These are phyloP conservation scores for Tieghemiomyces parasiticus DNA, from an alignment of 192 early-diverging fungal genomes.

Conservation along the genomic window DNA sequence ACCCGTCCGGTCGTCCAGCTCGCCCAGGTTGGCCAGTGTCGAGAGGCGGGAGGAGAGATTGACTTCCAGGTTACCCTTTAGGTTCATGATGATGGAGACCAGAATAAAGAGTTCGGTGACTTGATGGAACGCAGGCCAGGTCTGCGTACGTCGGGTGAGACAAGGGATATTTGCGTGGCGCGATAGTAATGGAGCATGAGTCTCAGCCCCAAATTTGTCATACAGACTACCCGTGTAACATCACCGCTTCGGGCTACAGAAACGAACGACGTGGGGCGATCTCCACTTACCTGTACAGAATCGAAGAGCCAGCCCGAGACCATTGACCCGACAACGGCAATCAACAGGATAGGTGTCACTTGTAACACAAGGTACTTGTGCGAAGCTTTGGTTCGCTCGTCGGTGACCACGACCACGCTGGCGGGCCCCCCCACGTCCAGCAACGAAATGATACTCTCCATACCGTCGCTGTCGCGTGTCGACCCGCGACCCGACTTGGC, in stretches of 20 bases:
- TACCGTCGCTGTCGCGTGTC: neutral
- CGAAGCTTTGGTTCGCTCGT: neutral
- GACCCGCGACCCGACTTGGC: too few species aligned
- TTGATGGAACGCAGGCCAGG: constrained; percentile 47
- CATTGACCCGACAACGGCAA: constrained; percentile 54
- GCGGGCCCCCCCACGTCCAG: neutral
- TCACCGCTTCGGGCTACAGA: too few species aligned
- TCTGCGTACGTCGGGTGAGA: constrained; percentile 19
- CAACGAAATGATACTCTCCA: neutral
- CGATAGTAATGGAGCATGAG: too few species aligned
- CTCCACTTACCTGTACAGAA: constrained; percentile 37
- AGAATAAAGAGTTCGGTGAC: constrained; percentile 70
- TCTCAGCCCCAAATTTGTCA: too few species aligned
- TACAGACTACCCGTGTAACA: too few species aligned
- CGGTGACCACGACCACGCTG: neutral
- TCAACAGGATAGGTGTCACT: constrained; percentile 45
- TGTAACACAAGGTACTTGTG: constrained; percentile 19
- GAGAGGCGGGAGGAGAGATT: constrained; percentile 77
- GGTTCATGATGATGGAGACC: constrained; percentile 67
- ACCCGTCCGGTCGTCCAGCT: constrained; percentile 33
- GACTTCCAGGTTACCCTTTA: constrained; percentile 88
- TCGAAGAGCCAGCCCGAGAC: constrained; percentile 58
- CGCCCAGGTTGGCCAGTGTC: constrained; percentile 53
- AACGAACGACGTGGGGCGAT: too few species aligned
- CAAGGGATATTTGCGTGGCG: too few species aligned